Percentiles rank a stretch among this genome's conserved stretches.
These are phyloP conservation scores for Trypanosoma brucei DNA, from an alignment of 208 protist species.

Conservation along the genomic window DNA sequence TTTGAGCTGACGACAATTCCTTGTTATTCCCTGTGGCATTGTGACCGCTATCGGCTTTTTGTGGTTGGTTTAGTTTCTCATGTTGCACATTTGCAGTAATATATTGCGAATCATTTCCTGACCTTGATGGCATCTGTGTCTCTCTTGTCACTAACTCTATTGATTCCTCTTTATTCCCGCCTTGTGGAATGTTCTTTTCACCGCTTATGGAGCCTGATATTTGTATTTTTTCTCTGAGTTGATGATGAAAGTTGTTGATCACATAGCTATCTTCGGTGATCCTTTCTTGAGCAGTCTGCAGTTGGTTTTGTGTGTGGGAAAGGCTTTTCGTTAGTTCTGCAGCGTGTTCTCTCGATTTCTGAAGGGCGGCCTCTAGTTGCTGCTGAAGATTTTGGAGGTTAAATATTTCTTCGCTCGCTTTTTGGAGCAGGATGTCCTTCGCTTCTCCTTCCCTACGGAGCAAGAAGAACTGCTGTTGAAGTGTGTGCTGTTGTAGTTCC, in stretches of 20 bases:
- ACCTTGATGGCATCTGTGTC: too few relatives aligned
- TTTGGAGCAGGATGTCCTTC: neutral
- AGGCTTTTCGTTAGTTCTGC: neutral
- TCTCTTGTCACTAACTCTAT: too few relatives aligned
- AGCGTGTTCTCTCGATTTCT: neutral
- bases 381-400: neutral
- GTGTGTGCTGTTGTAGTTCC: neutral
- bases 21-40: too few relatives aligned
- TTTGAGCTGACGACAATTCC: too few relatives aligned
- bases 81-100: too few relatives aligned
- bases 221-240: slow-evolving; percentile 4
- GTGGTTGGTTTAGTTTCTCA: too few relatives aligned
- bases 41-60: too few relatives aligned
- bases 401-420: neutral
- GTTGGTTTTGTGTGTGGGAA: neutral
- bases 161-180: too few relatives aligned
- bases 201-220: neutral
- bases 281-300: neutral
- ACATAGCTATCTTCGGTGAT: neutral
- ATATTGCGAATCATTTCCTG: too few relatives aligned
- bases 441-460: neutral
- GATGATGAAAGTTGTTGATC: neutral
- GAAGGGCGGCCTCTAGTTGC: neutral
- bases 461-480: neutral
- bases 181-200: neutral